Conservation (phyloP, 805 yeast species). For the Ogataea philodendri region DNA sequence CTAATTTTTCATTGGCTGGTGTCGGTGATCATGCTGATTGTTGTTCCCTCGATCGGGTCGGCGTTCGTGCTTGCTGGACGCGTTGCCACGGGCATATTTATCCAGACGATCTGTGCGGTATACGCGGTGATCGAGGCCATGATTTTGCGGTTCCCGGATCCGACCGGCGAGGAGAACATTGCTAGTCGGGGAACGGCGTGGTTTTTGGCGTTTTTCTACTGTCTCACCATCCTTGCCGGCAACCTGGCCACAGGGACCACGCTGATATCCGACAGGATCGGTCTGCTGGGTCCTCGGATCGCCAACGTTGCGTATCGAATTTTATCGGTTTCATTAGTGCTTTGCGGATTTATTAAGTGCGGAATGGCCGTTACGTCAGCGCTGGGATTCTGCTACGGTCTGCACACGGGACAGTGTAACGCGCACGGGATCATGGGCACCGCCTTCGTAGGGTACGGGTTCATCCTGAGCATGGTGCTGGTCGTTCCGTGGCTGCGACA, state of each 20-base stretch:
- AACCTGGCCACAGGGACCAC: conserved; percentile 53
- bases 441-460: conserved; percentile 79
- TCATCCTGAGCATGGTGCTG: conserved; percentile 62
- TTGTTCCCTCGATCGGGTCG: conserved; percentile 57
- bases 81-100: conserved; percentile 41
- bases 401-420: conserved; percentile 88
- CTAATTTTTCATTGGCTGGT: conserved; percentile 66
- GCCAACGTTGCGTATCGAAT: conserved; percentile 40
- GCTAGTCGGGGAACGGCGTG: conserved; percentile 70
- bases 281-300: conserved; percentile 38
- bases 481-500: conserved; percentile 73
- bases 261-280: conserved; percentile 32
- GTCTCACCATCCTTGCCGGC: conserved; percentile 52
- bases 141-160: conserved; percentile 61
- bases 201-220: conserved; percentile 50
- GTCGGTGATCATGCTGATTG: conserved; percentile 44
- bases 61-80: conserved; percentile 54
- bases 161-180: conserved; percentile 61
- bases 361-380: conserved; percentile 81
- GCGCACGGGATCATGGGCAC: conserved; percentile 98
- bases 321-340: conserved; percentile 44
- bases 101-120: conserved; percentile 46
- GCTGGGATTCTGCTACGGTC: conserved; percentile 82
- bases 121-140: conserved; percentile 58
- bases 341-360: conserved; percentile 75